Evolutionary conservation across 352 stramenopile genomes (phyloP), one percentile per base, ranked within the genome.

Genomic region (Globisporangium mamillatum): DNA sequence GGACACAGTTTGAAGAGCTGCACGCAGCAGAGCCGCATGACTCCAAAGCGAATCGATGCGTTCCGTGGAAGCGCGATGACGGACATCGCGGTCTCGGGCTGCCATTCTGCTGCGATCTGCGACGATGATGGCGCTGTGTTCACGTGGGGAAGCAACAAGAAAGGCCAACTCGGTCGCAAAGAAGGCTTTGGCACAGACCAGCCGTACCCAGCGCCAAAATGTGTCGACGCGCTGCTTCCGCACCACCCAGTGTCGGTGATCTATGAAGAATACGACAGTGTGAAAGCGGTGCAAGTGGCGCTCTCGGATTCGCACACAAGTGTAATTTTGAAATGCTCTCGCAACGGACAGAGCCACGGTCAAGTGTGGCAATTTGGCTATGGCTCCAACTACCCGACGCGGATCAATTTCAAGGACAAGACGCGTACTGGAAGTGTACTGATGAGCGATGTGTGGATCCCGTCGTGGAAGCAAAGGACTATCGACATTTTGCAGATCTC

Each of bases 321-420:
- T 50, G 79, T 93, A 9, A 75, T 95, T 14, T 57, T 95, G 38
- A 70, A 71, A 22, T 91, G 83, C 65, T 70, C 67, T 64, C 73
- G 79, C 56, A 88, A 92, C 36, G 77, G 80, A 52, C 75, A 78
- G 48, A 81, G 71, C 50, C 70, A 85, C 44, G 84, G 87, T 34
- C 82, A 95, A 38, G 78, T 93, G 54, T 95, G 84, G 85, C 85
- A 92, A 60, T 95, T 89, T 67, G 87, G 85, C 12, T 90, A 92
- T 63, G 85, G 84, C 24, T 86, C 81, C 7, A 85, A 84, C 67
- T 78, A 85, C 63, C 87, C 86, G 4, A 91, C 69, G 44, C 85
- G 87, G 18, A 77, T 95, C 36, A 78, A 84, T 38, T 86, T 91
- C 62, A 69, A 77, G 46, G 71, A 78, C 50, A 79, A 81, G 63